Base-by-base conservation (phyloP, 1,284 basidiomycete species). In the Ustilago xerochloae region DNA sequence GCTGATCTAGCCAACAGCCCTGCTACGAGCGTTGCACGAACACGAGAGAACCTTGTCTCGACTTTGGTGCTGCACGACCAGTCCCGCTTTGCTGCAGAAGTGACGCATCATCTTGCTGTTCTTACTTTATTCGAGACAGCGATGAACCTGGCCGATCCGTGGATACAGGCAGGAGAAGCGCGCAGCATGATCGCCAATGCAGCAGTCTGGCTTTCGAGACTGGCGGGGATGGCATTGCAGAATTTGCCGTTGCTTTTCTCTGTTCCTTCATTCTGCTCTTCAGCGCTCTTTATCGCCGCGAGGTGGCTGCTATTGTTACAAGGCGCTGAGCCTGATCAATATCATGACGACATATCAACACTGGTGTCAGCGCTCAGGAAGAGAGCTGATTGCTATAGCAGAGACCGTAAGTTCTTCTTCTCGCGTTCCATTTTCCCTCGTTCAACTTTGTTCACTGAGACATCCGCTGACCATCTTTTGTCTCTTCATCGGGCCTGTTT, bases 51-150 rank as follows among this genome's bases (percentile, higher is more conserved):
- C 10, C 29, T 51, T 18, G 36, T 58, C 2, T 20, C 50, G n/a
- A 50, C 33, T 0, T 28, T 63, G 20, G 6, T 68, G 39, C 45
- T 62, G 18, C 54, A 62, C n/a, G 67, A 70, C 22, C 36, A 32
- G 24, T 18, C 55, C 3, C 57, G 58, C 10, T 70, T 70, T 49
- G 57, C 62, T 7, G 62, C 67, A 6, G 67, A 70, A 24, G 48
- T 61, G 32, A 54, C 58, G 20, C 57, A 70, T 41, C 67, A 65
- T 24, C 50, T 64, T 9, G 56, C 61, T 1, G 67, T 70, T 6
- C 52, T 70, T 4, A 55, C 47, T 20, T 36, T 64, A 24, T 61
- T 64, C 29, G 67, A 61, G 24, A 51, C 62, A n/a, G 38, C 38
- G n/a, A 54, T 64, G 24, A 48, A 70, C 10, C 20, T 54, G 15